phyloP scores from a whole-genome alignment of 345 rosid species.

The Eutrema heterophyllum region DNA sequence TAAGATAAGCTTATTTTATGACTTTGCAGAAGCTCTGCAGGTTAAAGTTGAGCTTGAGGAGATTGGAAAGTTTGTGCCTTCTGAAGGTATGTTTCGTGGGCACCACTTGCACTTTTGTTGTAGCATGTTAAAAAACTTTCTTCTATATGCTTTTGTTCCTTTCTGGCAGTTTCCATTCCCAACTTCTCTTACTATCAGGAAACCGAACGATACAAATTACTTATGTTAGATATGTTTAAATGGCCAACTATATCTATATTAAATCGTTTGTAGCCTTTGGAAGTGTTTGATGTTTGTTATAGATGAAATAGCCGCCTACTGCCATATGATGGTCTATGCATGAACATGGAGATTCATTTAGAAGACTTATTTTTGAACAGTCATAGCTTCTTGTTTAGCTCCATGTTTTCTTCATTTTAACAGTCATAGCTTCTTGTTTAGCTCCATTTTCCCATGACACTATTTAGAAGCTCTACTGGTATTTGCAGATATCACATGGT shows the following conservation, averaged over 20 bases:
- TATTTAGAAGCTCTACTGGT: constrained; percentile 16
- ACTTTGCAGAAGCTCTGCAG: constrained; percentile 66
- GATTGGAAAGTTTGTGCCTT: constrained; percentile 42
- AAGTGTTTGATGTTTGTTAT: constrained; percentile 2
- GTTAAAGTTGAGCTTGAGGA: constrained; percentile 48
- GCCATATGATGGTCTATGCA: constrained; percentile 9
- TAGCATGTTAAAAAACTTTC: constrained; percentile 11
- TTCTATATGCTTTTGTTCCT: constrained; percentile 9
- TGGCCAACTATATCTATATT: not conserved
- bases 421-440: constrained; percentile 8
- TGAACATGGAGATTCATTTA: constrained; percentile 18
- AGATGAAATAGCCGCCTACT: constrained; percentile 3
- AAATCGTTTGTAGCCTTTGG: not conserved
- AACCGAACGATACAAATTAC: not conserved
- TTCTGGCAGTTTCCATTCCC: constrained; percentile 11
- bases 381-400: constrained; percentile 10
- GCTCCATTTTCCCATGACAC: constrained; percentile 11
- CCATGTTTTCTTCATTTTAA: constrained; percentile 8
- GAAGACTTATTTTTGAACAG: constrained; percentile 9
- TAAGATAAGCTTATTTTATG: constrained; percentile 9
- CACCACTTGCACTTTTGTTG: constrained; percentile 20
- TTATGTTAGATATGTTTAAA: not conserved
- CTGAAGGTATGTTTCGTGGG: constrained; percentile 50
- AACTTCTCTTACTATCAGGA: constrained; percentile 1
- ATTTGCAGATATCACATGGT: constrained; percentile 48